Evolutionary conservation across 2,329 filamentous ascomycete genomes (phyloP), one percentile per base, ranked within the genome.

Genomic region (Dactylellina cionopaga): DNA sequence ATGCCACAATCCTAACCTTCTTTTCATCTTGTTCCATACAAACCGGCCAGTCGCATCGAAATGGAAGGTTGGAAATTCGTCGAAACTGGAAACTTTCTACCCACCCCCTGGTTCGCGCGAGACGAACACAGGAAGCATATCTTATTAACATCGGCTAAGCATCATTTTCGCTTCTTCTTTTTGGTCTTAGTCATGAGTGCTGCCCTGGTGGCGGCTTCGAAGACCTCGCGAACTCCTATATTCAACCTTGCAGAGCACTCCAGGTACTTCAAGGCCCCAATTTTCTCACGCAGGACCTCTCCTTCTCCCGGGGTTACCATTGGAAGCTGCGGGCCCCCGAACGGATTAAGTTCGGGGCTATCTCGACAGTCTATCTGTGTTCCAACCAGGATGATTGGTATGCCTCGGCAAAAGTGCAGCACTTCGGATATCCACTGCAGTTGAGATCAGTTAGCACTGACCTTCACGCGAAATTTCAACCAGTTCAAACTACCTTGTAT

Each of bases 161-260:
- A 41, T 41, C 76, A 77, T 46, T 63, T 74, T 62, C 60, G 74
- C 44, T 72, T 44, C 29, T 74, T 74, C 60, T 76, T 76, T 63
- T 74, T 75, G 60, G 76, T 76, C 64, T 73, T 78, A 39, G 75
- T 70, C 52, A 77, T 51, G 65, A 76, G 60, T 52, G 75, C 75
- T 56, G 60, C 88, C 78, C 95, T 92, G 79, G 95, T 98, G 79
- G 95, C 95, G 81, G 96, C 91, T 87, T 98, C 95, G 79, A 99
- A 99, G 78, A 99, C 95, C 84, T 99, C 95, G 80, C 92, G 90
- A 79, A 98, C 95, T 83, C 95, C 95, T 83, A 97, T 92, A 84
- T 96, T 96, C 82, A 93, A 98, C 89, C 96, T 96, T 85, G 95
- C 95, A 77, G 95, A 98, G 87, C 95, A 98, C 86, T 99, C 95